A percentile compares a stretch with the other conserved stretches of the same genome.
These are phyloP conservation scores for Paraglomus occultum DNA, from an alignment of 192 early-diverging fungal genomes.

Conservation along the genomic window DNA sequence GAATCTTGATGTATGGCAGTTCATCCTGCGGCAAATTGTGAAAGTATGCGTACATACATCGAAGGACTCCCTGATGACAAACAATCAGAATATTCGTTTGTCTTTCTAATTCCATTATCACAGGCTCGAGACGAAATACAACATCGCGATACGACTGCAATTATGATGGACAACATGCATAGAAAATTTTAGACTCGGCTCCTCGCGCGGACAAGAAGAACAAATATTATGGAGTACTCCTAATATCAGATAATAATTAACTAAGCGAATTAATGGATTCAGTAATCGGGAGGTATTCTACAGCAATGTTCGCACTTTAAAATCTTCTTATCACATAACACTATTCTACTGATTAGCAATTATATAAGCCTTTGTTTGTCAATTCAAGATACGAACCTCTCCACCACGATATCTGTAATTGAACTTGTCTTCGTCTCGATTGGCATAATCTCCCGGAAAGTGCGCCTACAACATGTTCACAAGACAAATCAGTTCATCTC, in stretches of 20 bases:
- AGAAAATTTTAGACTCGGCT: too few relatives aligned
- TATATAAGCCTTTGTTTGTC: too few relatives aligned
- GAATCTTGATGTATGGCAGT: slow-evolving; percentile 98
- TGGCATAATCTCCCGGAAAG: slow-evolving; percentile 92
- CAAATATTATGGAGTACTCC: too few relatives aligned
- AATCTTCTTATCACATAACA: too few relatives aligned
- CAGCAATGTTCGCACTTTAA: not conserved
- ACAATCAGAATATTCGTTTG: slow-evolving; percentile 96
- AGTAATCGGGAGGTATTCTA: too few relatives aligned
- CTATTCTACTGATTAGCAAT: too few relatives aligned
- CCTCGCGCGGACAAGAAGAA: too few relatives aligned
- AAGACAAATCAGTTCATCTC: too few relatives aligned
- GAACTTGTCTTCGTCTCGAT: slow-evolving; percentile 97
- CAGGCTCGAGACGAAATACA: slow-evolving; percentile 93
- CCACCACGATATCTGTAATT: slow-evolving; percentile 82
- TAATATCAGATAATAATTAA: too few relatives aligned
- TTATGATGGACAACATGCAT: too few relatives aligned
- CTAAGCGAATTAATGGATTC: too few relatives aligned
- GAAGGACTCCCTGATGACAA: slow-evolving; percentile 96
- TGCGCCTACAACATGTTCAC: slow-evolving; percentile 41
- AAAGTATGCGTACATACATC: slow-evolving; percentile 98
- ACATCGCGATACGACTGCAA: slow-evolving; percentile 88
- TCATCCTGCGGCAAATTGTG: slow-evolving; percentile 91
- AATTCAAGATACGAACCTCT: slow-evolving; percentile 46
- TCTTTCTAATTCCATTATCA: slow-evolving; percentile 98